Evolutionary conservation across 2,329 filamentous ascomycete genomes (phyloP).

Genomic region (Colletotrichum spaethianum): DNA sequence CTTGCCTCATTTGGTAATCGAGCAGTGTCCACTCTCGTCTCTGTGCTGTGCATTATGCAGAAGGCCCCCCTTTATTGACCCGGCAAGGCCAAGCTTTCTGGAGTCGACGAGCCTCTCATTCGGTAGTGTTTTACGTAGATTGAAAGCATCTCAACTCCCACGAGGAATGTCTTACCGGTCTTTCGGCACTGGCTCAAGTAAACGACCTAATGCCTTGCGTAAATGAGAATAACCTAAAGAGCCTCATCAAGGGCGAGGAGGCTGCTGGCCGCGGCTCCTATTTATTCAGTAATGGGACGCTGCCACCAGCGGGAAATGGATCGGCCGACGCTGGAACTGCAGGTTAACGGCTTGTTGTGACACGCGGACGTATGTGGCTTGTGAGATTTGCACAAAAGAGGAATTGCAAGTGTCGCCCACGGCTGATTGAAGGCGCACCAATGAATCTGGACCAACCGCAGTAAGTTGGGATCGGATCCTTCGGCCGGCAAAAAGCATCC

Average conservation of each 20-base stretch:
- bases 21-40: slow-evolving; percentile 10
- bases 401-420: not conserved
- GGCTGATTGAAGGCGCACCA: not conserved
- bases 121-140: not conserved
- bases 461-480: not conserved
- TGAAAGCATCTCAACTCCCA: not conserved
- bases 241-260: not conserved
- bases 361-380: not conserved
- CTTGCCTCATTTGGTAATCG: slow-evolving; percentile 18
- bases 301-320: not conserved
- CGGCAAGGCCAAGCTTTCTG: slow-evolving; percentile 23
- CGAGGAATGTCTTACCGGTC: not conserved
- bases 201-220: not conserved
- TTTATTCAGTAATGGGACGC: slow-evolving; percentile 2
- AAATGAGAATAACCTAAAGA: not conserved
- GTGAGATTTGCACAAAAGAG: not conserved
- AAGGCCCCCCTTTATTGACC: not conserved
- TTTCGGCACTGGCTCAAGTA: not conserved
- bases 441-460: not conserved
- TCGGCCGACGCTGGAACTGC: not conserved
- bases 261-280: slow-evolving; percentile 11
- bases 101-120: not conserved
- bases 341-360: not conserved
- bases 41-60: not conserved
- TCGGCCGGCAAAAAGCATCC: not conserved